Evolutionary conservation across 148 eudicot genomes (phyloP), one percentile per base, ranked within the genome.

Genomic region (Bassia scoparia): DNA sequence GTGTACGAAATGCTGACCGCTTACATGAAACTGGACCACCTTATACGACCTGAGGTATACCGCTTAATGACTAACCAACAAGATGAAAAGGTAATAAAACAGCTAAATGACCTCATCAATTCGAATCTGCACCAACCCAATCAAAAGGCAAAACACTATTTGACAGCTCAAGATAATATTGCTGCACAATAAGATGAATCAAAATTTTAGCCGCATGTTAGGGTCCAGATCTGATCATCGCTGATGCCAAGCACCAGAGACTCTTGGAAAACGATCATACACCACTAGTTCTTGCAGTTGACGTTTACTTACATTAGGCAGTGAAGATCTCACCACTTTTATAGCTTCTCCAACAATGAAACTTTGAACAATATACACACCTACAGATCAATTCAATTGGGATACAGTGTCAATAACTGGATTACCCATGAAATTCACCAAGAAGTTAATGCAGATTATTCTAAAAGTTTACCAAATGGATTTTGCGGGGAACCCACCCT

Each of bases 281-380:
- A 14, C 99, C 96, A 26, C 83, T 83, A 79, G 67, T 87, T 65
- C 72, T 79, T 18, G 90, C 50, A 87, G 83, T 71, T 95, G 89
- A 31, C 85, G 81, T 73, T 81, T 84, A 78, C 86, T 83, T 44
- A 95, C 94, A 84, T 95, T 89, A 54, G 97, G 99, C 46, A 95
- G 78, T 14, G 97, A 92, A 81, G 90, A 95, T 46, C 87, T 87
- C 46, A 92, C 96, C 37, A 95, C 97, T 82, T 95, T 95, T 61
- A 95, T 86, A 66, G 94, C 92, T 70, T 95, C 96, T 71, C 99
- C 97, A 59, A 95, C 87, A 26, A 92, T 86, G 70, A 82, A 38
- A 95, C 97, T 83, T 95, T 95, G 87, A 95, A 95, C 63, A 95
- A 84, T 21, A 95, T 84, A 37, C 99, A n/a, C 99, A 76, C 99